A percentile compares a stretch with the other conserved stretches of the same genome.
phyloP scores from a whole-genome alignment of 768 basidiomycete genomes.

The Termitomyces sp. region DNA sequence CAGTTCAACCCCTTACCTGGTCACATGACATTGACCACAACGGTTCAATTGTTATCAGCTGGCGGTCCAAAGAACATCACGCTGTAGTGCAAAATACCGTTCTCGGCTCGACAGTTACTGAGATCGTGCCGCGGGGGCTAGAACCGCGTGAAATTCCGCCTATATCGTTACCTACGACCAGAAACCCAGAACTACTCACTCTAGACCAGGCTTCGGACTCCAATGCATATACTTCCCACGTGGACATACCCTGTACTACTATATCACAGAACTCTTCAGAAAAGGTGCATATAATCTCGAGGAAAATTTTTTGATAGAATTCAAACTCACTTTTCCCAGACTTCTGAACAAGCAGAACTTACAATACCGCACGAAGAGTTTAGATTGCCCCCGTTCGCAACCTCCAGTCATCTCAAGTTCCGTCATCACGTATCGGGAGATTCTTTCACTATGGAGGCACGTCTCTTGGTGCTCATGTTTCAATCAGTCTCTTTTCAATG shows the following conservation, averaged over 20 bases:
- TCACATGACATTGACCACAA: too few species aligned
- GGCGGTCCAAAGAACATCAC: not conserved
- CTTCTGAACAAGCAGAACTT: not conserved
- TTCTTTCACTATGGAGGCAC: too few species aligned
- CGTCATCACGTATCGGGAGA: too few species aligned
- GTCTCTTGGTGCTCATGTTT: too few species aligned
- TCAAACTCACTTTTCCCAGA: not conserved
- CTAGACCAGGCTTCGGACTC: too few species aligned
- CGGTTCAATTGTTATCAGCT: too few species aligned
- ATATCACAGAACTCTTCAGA: not conserved
- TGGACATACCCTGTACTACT: not conserved
- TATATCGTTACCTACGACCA: too few species aligned
- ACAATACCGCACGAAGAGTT: not conserved
- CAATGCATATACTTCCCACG: too few species aligned
- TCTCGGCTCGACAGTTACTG: not conserved
- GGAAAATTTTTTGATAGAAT: not conserved
- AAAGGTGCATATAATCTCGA: not conserved
- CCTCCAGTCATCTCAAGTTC: constrained; percentile 81
- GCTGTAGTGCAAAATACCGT: not conserved
- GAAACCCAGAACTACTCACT: not conserved
- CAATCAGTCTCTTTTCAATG: too few species aligned
- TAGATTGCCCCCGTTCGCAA: constrained; percentile 32
- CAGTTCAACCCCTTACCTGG: too few species aligned
- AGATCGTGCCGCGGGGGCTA: not conserved
- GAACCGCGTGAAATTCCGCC: not conserved